Evolutionary conservation across 2,329 filamentous ascomycete genomes (phyloP), one percentile per base, ranked within the genome.

Genomic region (Beauveria sp.): DNA sequence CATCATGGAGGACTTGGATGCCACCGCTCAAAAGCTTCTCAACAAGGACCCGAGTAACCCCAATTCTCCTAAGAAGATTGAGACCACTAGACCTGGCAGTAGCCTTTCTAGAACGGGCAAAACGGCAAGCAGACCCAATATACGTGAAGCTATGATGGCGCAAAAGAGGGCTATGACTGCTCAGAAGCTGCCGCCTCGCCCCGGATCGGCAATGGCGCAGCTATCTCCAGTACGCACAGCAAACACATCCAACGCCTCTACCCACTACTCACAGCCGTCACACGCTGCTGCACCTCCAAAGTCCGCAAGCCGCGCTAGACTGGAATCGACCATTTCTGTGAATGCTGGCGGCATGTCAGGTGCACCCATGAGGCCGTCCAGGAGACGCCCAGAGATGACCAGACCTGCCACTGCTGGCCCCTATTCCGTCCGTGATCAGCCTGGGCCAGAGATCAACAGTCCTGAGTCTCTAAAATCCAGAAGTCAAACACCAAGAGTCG

Each of bases 11-110:
- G 82, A 81, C 16, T 81, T 98, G 14, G 93, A 97, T 63, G 72
- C 83, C 8, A 92, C 91, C 18, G 89, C 91, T 3, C 90, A 90
- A 71, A 87, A 86, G 60, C 80, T 93, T 38, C 79, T 99, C 20
- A 88, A 93, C 66, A 96, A 91, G 68, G 90, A 96, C 67, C 80
- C 90, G 1, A 83, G 86, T 69, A 98, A 98, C 68, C 90, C 90
- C 9, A 89, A 91, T 70, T 84, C 81, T 7, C 81, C 84, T 65
- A 81, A 82, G 69, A 79, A 84, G 69, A 68, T 75, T 5, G 81
- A 81, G 38, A 75, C 69, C n/a, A 73, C 75, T 47, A 81, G 85
- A 3, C 81, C 85, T 24, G 85, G 84, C 1, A 68, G 85, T 40
- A 83, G 85, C 10, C 74, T 88, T 24, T 87, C 85, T 1, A 86